Base-by-base conservation (phyloP, 352 stramenopile genomes). In the Pythium myriotylum region DNA sequence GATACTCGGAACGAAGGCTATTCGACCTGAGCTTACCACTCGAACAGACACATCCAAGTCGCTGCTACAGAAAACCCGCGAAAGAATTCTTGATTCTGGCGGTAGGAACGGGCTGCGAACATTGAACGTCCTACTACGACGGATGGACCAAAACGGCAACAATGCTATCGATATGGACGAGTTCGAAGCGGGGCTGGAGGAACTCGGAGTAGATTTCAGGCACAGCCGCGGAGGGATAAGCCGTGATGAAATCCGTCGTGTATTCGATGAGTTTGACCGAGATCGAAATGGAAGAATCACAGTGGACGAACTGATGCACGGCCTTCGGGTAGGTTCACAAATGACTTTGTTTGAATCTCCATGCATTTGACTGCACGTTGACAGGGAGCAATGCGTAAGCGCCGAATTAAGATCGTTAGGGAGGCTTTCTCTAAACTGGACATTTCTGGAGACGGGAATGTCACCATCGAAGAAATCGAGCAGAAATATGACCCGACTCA, bases 231-330 rank as follows among this genome's bases (percentile, higher is more conserved):
- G 29, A 20, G 62, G 69, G 2, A 58, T 70, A 3, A 70, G 87
- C 22, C 58, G 63, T 2, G 62, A 61, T 13, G 74, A 91, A 42
- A 35, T 91, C 6, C 68, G 82, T 19, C 72, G 67, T 19, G 70
- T 82, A 0, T 95, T 97, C 47, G 59, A 73, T 2, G 74, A 73
- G 56, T 96, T 97, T 39, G 92, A 98, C 67, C 58, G 70, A 33
- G 88, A 97, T 59, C 56, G 75, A 42, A 94, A 84, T 54, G 91
- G 89, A 13, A 81, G 76, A 26, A 89, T 98, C 58, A 93, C 85
- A 7, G 75, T 95, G 20, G 80, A 95, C 26, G 93, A 98, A 60
- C 89, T 98, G 32, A 76, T 98, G 57, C 79, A 88, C 22, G 89
- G 84, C 3, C 72, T 98, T 19, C 73, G 88, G 37, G 88, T 89